Evolutionary conservation across 176 grass and related monocot species (phyloP), one percentile per base, ranked within the genome.

Genomic region (Phoenix dactylifera): DNA sequence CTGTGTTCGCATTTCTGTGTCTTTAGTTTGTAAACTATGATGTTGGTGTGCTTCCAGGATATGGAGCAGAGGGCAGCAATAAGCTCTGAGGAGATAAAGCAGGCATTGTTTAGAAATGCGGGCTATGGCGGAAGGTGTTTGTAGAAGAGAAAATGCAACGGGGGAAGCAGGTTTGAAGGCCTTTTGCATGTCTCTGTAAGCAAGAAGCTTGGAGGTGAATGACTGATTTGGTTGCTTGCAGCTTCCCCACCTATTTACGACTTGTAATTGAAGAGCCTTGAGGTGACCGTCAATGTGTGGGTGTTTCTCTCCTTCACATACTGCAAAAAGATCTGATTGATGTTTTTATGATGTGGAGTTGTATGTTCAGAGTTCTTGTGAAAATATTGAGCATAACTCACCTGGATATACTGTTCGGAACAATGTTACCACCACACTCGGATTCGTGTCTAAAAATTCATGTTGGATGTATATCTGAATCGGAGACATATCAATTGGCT

Each of bases 121-220:
- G 64, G 64, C 22, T 67, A 67, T 25, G 64, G 64, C 4, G 64
- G 64, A 17, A 67, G 51, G 64, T 67, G 51, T 29, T 67, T 54
- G 64, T 67, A 67, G 51, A 23, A 22, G 12, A 18, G 18, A 23
- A 0, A 50, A 44, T 44, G 7, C 10, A 44, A 12, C 1, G 35
- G 35, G 35, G 35, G 28, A 48, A 48, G 66, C 66, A 69, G 29
- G 26, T 4, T 19, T 50, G 22, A 26, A 16, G 49, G 24, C 20
- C 17, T 65, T 16, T 60, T 60, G 28, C 22, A 6, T 7, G 6
- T 20, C n/a, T 60, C 25, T 60, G 24, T 17, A 12, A 2, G 9
- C 10, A 9, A 44, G 35, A 44, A 59, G 57, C 57, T 18, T 59
- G 12, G 23, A 22, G 20, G 54, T 23, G 18, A 22, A 22, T 22